Base-by-base conservation (phyloP, 805 yeast species). In the Candida silvatica region DNA sequence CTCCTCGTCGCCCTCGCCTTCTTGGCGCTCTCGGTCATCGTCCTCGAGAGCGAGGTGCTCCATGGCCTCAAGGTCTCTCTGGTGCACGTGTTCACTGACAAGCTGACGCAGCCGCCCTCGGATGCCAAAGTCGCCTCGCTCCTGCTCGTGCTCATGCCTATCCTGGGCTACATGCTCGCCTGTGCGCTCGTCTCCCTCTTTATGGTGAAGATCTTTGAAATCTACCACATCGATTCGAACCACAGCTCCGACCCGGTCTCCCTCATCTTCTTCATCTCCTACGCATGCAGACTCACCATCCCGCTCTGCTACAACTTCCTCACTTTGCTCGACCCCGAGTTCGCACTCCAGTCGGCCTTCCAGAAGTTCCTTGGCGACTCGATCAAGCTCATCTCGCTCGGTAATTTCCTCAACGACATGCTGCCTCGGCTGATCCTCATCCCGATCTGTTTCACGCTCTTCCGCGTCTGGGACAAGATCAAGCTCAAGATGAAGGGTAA, bases 271-370 rank as follows among this genome's bases (percentile, higher is more conserved):
- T 85, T 82, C 53, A 75, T 87, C 16, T 80, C 82, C 47, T 84
- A 85, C 47, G 77, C 84, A 15, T 80, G 88, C 34, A 74, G 95
- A 42, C 62, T 85, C 51, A 82, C 94, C 0, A 77, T 85, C 9
- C 95, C 95, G 8, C 62, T 85, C 42, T 75, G 84, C 18, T 85
- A 80, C 58, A 85, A 85, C 56, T 85, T 81, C 51, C 55, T 84
- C 37, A 80, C 82, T 34, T 61, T 85, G 36, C 67, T 80, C 38
- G 66, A 74, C 32, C 32, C 51, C 2, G 35, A 45, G 5, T 42
- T 49, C 22, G 44, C 56, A 8, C 38, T 45, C 22, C 47, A 55
- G 17, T 64, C 76, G 2, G 60, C 65, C 9, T 85, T 85, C 55
- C 86, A 83, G 49, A 67, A 71, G 32, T 82, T 87, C 62, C 66